Conservation (phyloP, 441 rosid genomes). For the Erysimum cheiri region DNA sequence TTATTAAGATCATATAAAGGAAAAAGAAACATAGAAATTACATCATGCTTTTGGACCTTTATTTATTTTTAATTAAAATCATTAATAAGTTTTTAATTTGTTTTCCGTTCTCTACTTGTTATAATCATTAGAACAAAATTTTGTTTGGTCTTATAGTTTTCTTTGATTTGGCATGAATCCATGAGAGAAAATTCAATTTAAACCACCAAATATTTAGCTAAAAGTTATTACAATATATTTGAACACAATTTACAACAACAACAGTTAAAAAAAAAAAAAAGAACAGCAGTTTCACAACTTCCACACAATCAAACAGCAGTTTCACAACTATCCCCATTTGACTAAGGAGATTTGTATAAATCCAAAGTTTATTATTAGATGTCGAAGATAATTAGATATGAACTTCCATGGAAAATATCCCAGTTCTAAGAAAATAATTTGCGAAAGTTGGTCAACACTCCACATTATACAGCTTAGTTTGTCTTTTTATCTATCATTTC, state of each 20-base stretch:
- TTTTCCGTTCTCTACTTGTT: not conserved
- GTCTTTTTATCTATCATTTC: not conserved
- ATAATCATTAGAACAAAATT: not conserved
- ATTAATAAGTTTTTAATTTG: not conserved
- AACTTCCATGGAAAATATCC: not conserved
- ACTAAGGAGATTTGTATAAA: not conserved
- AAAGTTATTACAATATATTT: not conserved
- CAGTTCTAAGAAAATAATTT: not conserved
- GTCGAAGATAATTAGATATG: not conserved
- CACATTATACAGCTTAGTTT: conserved; percentile 12
- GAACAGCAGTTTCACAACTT: not conserved
- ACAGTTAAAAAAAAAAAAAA: not conserved
- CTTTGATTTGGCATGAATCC: not conserved
- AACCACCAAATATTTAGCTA: not conserved
- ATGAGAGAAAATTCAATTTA: not conserved
- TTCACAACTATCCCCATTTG: not conserved
- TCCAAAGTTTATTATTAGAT: not conserved
- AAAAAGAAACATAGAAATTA: not conserved
- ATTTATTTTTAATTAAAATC: not conserved
- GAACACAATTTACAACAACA: not conserved
- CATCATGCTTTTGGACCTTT: not conserved
- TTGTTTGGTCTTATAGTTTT: not conserved
- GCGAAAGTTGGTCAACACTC: conserved; percentile 21
- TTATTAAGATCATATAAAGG: conserved; percentile 1
- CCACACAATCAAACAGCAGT: not conserved